Conservation (phyloP, 129 eudicot genomes). For the Solidago caesia region DNA sequence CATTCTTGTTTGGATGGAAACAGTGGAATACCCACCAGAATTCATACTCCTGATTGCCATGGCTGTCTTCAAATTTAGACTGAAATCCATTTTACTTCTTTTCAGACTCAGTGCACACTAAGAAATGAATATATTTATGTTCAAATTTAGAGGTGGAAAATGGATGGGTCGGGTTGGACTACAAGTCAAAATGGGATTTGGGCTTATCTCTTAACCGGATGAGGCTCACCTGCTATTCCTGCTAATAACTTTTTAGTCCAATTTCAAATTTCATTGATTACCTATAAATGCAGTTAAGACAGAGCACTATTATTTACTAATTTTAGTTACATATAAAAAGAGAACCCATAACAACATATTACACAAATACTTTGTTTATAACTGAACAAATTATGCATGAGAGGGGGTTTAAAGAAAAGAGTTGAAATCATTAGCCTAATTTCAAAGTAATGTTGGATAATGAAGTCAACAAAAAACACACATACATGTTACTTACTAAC, state of each 20-base stretch:
- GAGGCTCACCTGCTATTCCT: background rate
- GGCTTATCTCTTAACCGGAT: background rate
- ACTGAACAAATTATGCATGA: no score
- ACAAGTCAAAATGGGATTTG: background rate
- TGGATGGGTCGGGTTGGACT: background rate
- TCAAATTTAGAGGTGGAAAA: background rate
- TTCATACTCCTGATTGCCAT: slow-evolving; percentile 24
- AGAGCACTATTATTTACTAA: background rate
- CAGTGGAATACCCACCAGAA: slow-evolving; percentile 13
- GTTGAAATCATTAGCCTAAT: no score
- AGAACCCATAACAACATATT: no score
- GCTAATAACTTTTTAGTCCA: background rate
- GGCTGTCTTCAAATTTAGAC: slow-evolving; percentile 3
- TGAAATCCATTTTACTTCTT: slow-evolving; percentile 3
- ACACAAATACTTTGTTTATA: no score
- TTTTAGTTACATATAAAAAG: background rate
- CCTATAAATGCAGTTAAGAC: background rate
- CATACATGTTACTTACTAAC: no score
- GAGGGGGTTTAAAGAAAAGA: no score
- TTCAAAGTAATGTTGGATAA: no score
- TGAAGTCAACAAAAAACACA: no score
- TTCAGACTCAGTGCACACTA: background rate
- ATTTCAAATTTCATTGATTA: background rate
- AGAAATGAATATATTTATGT: background rate
- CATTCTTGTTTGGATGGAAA: slow-evolving; percentile 15